A percentile compares a stretch with the other conserved stretches of the same genome.
phyloP scores from a whole-genome alignment of 208 protist species.

The Leishmania mexicana region DNA sequence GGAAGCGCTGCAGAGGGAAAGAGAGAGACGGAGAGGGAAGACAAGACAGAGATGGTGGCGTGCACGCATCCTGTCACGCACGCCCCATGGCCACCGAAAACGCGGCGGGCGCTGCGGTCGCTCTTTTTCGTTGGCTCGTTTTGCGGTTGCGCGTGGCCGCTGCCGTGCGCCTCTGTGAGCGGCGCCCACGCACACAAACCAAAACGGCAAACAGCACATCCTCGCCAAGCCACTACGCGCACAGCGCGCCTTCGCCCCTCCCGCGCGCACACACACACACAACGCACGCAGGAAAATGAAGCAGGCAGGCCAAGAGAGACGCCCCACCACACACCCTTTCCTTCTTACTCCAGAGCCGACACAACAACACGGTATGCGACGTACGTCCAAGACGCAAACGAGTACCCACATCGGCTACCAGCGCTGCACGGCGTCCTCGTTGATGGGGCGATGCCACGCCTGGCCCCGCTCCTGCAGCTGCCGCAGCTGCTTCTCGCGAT shows the following conservation, averaged over 20 bases:
- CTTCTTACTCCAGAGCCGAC: background rate
- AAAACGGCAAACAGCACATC: background rate
- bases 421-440: constrained; percentile 56
- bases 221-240: background rate
- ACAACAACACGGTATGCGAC: background rate
- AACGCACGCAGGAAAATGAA: background rate
- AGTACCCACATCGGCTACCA: constrained; percentile 40
- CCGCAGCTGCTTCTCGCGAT: constrained; percentile 78
- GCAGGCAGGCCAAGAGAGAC: background rate
- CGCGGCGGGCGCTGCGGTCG: background rate
- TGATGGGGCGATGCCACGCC: constrained; percentile 89
- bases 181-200: background rate
- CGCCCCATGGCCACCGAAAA: background rate
- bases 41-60: background rate
- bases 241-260: background rate
- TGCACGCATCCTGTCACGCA: background rate
- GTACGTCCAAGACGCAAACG: background rate
- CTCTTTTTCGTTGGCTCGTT: background rate
- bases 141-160: too few species aligned
- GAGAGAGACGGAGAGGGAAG: background rate
- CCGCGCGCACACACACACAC: background rate
- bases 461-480: constrained; percentile 79
- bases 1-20: background rate
- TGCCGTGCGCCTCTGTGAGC: background rate
- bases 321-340: background rate